Evolutionary conservation across 805 yeast genomes (phyloP).

Genomic region (Hermanozyma aechmeae): DNA sequence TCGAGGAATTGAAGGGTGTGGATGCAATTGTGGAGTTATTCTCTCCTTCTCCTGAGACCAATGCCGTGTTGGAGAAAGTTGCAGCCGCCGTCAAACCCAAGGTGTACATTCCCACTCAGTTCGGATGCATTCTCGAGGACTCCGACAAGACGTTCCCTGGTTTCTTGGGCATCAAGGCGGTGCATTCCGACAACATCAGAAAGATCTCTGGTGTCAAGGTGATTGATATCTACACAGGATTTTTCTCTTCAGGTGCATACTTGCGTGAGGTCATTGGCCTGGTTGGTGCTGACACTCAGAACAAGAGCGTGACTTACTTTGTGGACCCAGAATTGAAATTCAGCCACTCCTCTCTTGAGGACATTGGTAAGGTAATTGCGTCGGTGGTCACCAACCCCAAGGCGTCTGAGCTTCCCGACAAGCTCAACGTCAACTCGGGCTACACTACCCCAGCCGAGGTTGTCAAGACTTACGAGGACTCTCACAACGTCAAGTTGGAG

Average conservation of each 20-base stretch:
- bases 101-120: constrained; percentile 52
- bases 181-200: constrained; percentile 31
- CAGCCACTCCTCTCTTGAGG: constrained; percentile 13
- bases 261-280: constrained; percentile 23
- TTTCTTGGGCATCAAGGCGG: constrained; percentile 21
- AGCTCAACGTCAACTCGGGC: constrained; percentile 34
- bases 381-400: constrained; percentile 24
- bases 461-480: constrained; percentile 29
- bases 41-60: constrained; percentile 20
- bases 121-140: constrained; percentile 38
- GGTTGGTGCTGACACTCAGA: constrained; percentile 39
- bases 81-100: constrained; percentile 35
- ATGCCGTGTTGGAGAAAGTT: constrained; percentile 26
- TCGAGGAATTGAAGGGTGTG: constrained; percentile 32
- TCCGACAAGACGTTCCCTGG: constrained; percentile 21
- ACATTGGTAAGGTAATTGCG: constrained; percentile 37
- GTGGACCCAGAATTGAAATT: constrained; percentile 29
- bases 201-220: constrained; percentile 34
- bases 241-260: constrained; percentile 29
- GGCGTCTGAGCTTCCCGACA: constrained; percentile 33
- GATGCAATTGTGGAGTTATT: constrained; percentile 44
- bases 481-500: constrained; percentile 23
- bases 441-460: constrained; percentile 25
- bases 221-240: constrained; percentile 31
- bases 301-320: constrained; percentile 17